Evolutionary conservation across 1,284 basidiomycete genomes (phyloP).

Genomic region (Fomitopsis schrenkii): DNA sequence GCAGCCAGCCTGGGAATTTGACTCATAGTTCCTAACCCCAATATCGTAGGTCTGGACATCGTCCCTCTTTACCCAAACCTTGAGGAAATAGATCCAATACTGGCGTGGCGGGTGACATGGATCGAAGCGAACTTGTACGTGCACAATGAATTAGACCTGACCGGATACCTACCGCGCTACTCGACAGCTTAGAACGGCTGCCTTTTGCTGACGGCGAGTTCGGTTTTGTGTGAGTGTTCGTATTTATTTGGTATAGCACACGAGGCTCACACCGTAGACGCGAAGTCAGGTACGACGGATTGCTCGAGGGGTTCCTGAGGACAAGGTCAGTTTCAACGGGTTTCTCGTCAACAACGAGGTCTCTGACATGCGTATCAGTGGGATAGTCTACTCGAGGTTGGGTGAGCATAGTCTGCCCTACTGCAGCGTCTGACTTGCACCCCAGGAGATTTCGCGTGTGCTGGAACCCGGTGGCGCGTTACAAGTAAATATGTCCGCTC

Average conservation of each 20-base stretch:
- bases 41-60: conserved; percentile 57
- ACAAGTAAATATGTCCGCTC: conserved; percentile 39
- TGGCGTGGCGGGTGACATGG: conserved; percentile 61
- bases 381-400: conserved; percentile 54
- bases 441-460: conserved; percentile 54
- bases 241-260: background rate
- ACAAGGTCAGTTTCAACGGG: conserved; percentile 43
- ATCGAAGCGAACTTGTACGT: conserved; percentile 66
- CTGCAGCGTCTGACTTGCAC: background rate
- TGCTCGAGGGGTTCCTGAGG: conserved; percentile 66
- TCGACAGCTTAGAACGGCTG: conserved; percentile 54
- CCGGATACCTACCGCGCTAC: background rate
- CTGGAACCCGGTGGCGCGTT: conserved; percentile 66
- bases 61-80: conserved; percentile 67
- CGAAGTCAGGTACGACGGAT: conserved; percentile 62
- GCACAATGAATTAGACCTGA: background rate
- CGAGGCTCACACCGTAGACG: background rate
- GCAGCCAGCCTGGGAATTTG: conserved; percentile 12
- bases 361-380: conserved; percentile 37
- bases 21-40: background rate
- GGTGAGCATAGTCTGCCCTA: background rate
- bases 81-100: conserved; percentile 44
- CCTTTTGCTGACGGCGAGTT: conserved; percentile 69
- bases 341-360: conserved; percentile 5
- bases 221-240: conserved; percentile 58